Base-by-base conservation (phyloP, 371 early-diverging fungal species). In the Mucor circinelloides region DNA sequence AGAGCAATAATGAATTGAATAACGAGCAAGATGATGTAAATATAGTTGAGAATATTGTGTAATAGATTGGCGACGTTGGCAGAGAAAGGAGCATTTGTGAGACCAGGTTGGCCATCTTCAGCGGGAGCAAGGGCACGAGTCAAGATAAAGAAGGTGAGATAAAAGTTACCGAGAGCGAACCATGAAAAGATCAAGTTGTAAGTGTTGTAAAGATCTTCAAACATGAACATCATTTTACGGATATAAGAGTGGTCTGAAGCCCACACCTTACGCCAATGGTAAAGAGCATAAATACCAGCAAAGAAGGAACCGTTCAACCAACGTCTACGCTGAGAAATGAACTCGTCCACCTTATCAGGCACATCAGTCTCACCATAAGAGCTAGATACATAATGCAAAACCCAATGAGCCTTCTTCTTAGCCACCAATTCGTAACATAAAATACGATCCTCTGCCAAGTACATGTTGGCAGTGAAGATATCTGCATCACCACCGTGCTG, bases 221-320 rank as follows among this genome's bases (percentile, higher is more conserved):
- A 42, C 68, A 85, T 75, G 54, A 92, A 82, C 55, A 85, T 68
- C 34, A 90, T 38, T 76, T 94, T 92, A 60, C 92, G 87, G 6
- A 77, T 58, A 10, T 77, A 61, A n/a, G 83, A 83, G 66, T 93
- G 93, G 52, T 85, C 83, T 0, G 91, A 88, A 23, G 82, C 68
- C 70, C 83, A 84, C 15, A 89, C 82, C 59, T 81, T 78, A 58
- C 82, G 78, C 75, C 83, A 86, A 66, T 88, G 82, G 19, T 78
- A 82, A 19, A 88, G 69, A 7, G 89, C 87, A 70, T 88, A 89
- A 54, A 89, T 74, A 30, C 83, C 84, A 10, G 88, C 83, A 72
- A 91, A 91, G 84, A 93, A 91, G 3, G 92, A 90, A 6, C 78
- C 95, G 74, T 95, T 94, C 57, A 94, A 75, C 95, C 95, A 95